Base-by-base conservation (phyloP, 1,284 basidiomycete genomes). In the Heterobasidion irregulare region DNA sequence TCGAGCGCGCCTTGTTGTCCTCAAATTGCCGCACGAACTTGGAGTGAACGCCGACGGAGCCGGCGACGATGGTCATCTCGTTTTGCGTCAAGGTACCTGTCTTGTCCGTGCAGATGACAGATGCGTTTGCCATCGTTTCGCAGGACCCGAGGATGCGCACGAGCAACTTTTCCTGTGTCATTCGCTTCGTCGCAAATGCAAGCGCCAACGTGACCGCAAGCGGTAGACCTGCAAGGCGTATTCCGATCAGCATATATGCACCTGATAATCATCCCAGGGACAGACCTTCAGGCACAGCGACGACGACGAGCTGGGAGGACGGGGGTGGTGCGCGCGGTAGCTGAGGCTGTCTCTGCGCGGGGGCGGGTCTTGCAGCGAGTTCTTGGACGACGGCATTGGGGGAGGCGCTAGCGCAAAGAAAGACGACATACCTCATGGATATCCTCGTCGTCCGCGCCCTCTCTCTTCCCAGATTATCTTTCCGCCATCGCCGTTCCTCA, bases 71-170 rank as follows among this genome's bases (percentile, higher is more conserved):
- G 15, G 86, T 84, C 96, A 99, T 99, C 65, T 77, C 78, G 75
- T 98, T 98, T 67, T 94, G 89, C 0, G 96, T 98, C 32, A 94
- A 83, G 7, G 94, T 90, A 50, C 92, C 92, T 1, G 94, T 96
- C 76, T 98, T 98, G 76, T 97, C 94, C 18, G 94, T 98, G 73
- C 94, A 98, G 33, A 98, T 82, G 59, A 98, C 95, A 19, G 89
- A 96, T 10, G 94, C 92, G 67, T 98, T 98, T 38, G 92, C 96
- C 95, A 98, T 99, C 7, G 93, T 98, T 76, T 98, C 96, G 71
- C 96, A 99, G 32, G 93, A 94, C 10, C 93, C 91, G 38, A 99
- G 82, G 2, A 98, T 89, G 60, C 96, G 93, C 16, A 99, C 96
- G 50, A 99, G 84, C 0, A 99, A 76, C 58, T 96, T 96, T 70